Evolutionary conservation across 2,329 filamentous ascomycete genomes (phyloP).

Genomic region (Alternaria tenuissima): DNA sequence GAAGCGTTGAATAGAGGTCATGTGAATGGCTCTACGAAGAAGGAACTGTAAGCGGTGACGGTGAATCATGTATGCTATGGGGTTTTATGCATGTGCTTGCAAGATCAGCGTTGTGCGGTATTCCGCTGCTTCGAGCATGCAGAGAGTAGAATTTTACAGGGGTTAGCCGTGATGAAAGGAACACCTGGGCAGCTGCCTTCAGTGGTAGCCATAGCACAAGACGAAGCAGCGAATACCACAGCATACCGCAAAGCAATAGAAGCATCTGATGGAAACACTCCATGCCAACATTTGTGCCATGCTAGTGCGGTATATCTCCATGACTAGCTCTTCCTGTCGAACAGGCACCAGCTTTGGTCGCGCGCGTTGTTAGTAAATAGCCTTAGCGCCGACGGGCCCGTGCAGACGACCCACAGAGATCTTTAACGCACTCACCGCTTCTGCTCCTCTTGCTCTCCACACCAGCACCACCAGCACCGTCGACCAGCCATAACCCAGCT

Average conservation of each 20-base stretch:
- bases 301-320: background rate
- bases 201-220: background rate
- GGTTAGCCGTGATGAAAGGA: background rate
- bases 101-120: conserved; percentile 1
- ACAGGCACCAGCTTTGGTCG: conserved; percentile 17
- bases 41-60: conserved; percentile 29
- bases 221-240: background rate
- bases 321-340: background rate
- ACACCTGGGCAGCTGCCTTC: background rate
- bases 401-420: conserved; percentile 34
- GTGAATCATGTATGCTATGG: background rate
- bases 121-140: background rate
- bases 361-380: conserved; percentile 28
- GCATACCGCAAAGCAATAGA: background rate
- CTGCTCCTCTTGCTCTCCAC: conserved; percentile 42
- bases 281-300: background rate
- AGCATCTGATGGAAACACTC: background rate
- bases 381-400: conserved; percentile 32
- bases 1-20: conserved; percentile 14
- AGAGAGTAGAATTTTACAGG: background rate
- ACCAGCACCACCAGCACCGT: conserved; percentile 43
- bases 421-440: conserved; percentile 41
- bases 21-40: conserved; percentile 42
- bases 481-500: conserved; percentile 38
- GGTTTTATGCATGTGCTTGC: conserved; percentile 2